Evolutionary conservation across 2,329 filamentous ascomycete species (phyloP), one percentile per base, ranked within the genome.

Genomic region (Pleoardoris graminearum): DNA sequence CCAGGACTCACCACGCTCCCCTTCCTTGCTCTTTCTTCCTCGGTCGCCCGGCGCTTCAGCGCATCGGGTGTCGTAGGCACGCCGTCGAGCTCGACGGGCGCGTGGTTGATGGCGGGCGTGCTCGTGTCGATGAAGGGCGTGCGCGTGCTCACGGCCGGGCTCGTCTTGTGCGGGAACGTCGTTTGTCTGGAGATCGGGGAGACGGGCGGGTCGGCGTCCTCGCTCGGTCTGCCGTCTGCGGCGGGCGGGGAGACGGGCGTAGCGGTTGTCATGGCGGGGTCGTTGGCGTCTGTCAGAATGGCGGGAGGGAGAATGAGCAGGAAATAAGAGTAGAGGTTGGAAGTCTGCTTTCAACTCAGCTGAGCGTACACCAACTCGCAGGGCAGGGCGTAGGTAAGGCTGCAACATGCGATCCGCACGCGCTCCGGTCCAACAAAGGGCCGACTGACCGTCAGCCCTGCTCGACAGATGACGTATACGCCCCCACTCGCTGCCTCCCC

Each of bases 1-100:
- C 58, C 57, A 6, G 60, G 61, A 45, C 60, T 63, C 7, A 65
- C 49, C 12, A 55, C 48, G 6, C 46, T 36, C 19, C 38, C 41
- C 23, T 41, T 45, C 29, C 33, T 30, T n/a, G 16, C 42, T 41
- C 7, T 17, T 6, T 51, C 44, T 6, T 53, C 55, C 1, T 47
- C 41, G 30, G 51, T 58, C 51, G 55, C 60, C 52, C 64, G 49
- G 50, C 63, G 53, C 44, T 55, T 57, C n/a, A 60, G 17, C 39
- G 68, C 66, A 35, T 66, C 65, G 2, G 60, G 52, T 27, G 53
- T 65, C 10, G 62, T 57, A 1, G 65, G 57, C 3, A 58, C 51
- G 27, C 71, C 70, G 47, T 79, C 77, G 4, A 80, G 58, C 60
- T 80, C 77, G 4, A 78, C 70, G 0, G 77, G 76, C 38, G 68